Evolutionary conservation across 2,329 filamentous ascomycete genomes (phyloP), one percentile per base, ranked within the genome.

Genomic region (Phyllosticta ampelicida): DNA sequence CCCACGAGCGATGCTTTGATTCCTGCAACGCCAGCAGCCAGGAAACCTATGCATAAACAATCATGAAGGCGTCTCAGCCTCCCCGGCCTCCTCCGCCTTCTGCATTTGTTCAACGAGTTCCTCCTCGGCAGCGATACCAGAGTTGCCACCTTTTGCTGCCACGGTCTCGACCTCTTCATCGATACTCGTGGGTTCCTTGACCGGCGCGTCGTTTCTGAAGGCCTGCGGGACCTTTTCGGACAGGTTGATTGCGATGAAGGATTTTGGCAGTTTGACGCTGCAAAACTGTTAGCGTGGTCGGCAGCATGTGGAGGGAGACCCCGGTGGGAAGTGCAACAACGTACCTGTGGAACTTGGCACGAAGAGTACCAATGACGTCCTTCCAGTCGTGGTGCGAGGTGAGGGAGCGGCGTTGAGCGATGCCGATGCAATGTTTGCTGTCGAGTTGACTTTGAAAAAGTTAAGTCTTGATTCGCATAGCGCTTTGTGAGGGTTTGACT

Each of bases 371-470:
- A 64, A 99, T 89, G n/a, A 99, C 89, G 66, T 92, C 84, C 74
- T 95, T 92, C 92, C 94, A 99, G 71, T 99, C 89, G 44, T 85
- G 85, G 73, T 99, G 95, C 2, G 89, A 83, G 2, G 92, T 97
- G 66, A 99, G 76, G 68, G 89, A 95, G 62, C 94, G 81, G 62
- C 91, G 80, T n/a, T 90, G 90, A 6, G 92, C 90, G 70, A 89
- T 95, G 48, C 92, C 91, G 66, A 99, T 99, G 71, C 90, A 95
- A 71, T 99, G 94, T 66, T 94, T 89, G 65, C 89, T 94, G 72
- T 99, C 94, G 26, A 99, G 83, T 75, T 96, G 90, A 6, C 70
- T 73, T 44, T 11, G 44, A 2, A 8, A 26, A 8, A 20, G 20
- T 44, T 13, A 20, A 20, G 18, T 19, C 28, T 53, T 2, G 54